These are phyloP conservation scores for Apiosordaria backusii DNA, from an alignment of 495 filamentous ascomycete species.

Conservation along the genomic window DNA sequence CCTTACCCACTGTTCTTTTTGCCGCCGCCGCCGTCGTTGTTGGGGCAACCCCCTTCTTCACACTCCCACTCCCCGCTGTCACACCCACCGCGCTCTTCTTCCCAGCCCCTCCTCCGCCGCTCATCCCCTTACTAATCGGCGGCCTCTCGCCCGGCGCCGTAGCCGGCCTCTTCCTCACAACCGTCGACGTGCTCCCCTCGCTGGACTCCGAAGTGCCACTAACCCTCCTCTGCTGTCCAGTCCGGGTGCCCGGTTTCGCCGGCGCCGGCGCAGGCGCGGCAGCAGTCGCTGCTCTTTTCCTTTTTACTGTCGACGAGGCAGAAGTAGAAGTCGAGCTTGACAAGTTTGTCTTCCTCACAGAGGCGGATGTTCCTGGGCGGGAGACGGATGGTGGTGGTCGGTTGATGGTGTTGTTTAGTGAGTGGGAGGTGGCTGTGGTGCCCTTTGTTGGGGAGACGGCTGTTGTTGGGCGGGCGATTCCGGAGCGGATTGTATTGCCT, in stretches of 20 bases:
- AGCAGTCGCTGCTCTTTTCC: slow-evolving; percentile 33
- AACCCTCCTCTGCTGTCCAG: slow-evolving; percentile 33
- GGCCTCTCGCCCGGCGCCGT: slow-evolving; percentile 31
- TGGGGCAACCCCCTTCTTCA: background rate
- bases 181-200: slow-evolving; percentile 45
- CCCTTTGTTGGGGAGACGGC: slow-evolving; percentile 43
- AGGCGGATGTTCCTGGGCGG: slow-evolving; percentile 37
- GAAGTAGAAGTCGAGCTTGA: slow-evolving; percentile 10
- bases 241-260: slow-evolving; percentile 35
- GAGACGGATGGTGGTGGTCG: slow-evolving; percentile 46
- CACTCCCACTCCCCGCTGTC: no score
- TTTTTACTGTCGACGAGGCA: slow-evolving; percentile 23
- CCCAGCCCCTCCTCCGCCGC: background rate
- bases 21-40: slow-evolving; percentile 33
- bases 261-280: slow-evolving; percentile 23
- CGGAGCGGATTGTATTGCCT: slow-evolving; percentile 18
- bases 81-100: background rate
- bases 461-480: slow-evolving; percentile 33
- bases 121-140: background rate
- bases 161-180: slow-evolving; percentile 43
- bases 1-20: slow-evolving; percentile 39
- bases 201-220: slow-evolving; percentile 49
- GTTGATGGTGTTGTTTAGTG: slow-evolving; percentile 60
- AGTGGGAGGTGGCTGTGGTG: slow-evolving; percentile 30
- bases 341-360: background rate